Base-by-base conservation (phyloP, 306 rosid species). In the Elaeagnus macrophylla region DNA sequence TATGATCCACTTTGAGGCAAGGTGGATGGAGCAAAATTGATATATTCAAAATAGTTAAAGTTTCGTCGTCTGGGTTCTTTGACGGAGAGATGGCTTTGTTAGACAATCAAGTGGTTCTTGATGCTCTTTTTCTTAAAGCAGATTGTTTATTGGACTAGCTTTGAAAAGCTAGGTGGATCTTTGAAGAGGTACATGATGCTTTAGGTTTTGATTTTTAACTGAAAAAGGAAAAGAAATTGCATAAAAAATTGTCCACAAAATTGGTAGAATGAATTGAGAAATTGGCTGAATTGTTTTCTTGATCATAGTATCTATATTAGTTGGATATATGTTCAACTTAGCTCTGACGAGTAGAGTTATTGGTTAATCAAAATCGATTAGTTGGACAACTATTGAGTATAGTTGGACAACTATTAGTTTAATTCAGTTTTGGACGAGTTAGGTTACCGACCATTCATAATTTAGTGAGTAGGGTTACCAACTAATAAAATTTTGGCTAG, bases 21-120 rank as follows among this genome's bases (percentile, higher is more conserved):
- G 96, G 96, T 1, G 96, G 96, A 42, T 87, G 96, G 96, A 62
- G 68, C 70, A 89, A 87, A 54, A 25, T 85, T 54, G 96, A 87
- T 44, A 56, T 87, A 51, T 53, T 76, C 0, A 94, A 87, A 35
- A 81, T 87, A 11, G 79, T 71, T 12, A 32, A 72, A 53, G 96
- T 87, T 1, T 77, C 96, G 5, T 84, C 94, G 3, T 68, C 85
- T 38, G 87, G 94, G 37, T 77, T 87, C 52, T 79, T 83, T 41
- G 74, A 87, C 41, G 87, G 83, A 6, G 89, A 80, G 56, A 69
- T 79, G 87, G 75, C 77, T 15, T 39, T 87, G 60, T 54, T 87
- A 46, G 96, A 87, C 70, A 87, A 77, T 66, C 96, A 87, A 60
- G 89, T 87, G 7, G 66, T 87, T 40, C 68, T 81, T 0, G 96